phyloP scores from a whole-genome alignment of 2,329 filamentous ascomycete species.

The Cercospora janseana region DNA sequence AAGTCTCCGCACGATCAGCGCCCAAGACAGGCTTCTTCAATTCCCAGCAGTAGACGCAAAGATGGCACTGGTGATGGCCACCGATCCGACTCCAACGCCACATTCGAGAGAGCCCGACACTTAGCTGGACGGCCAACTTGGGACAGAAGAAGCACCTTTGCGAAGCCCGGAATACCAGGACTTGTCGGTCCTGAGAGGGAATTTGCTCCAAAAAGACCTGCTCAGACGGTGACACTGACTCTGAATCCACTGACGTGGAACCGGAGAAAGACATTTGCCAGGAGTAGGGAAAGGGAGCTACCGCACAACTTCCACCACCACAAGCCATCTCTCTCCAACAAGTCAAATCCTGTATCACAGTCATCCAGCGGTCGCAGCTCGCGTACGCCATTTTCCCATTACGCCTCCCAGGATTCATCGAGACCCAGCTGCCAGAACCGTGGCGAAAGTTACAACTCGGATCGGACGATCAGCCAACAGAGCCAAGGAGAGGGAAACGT shows the following conservation, averaged over 20 bases:
- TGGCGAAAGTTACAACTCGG: neutral
- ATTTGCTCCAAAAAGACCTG: neutral
- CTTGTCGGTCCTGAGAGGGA: neutral
- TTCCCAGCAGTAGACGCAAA: neutral
- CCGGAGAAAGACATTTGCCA: conserved; percentile 17
- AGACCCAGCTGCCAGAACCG: neutral
- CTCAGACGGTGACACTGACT: neutral
- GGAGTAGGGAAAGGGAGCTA: neutral
- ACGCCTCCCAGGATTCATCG: neutral
- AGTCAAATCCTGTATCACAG: neutral
- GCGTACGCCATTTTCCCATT: neutral
- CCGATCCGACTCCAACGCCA: neutral
- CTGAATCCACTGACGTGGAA: conserved; percentile 15
- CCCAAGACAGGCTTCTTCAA: neutral
- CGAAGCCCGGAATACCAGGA: conserved; percentile 10
- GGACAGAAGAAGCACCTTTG: conserved; percentile 18
- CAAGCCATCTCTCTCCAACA: conserved; percentile 8
- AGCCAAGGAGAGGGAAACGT: neutral
- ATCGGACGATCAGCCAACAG: neutral
- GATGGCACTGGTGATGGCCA: neutral
- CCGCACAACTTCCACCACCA: neutral
- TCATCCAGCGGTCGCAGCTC: conserved; percentile 9
- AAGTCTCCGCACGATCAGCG: conserved; percentile 10
- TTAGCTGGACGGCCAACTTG: conserved; percentile 2
- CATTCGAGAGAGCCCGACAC: neutral